phyloP scores from a whole-genome alignment of 306 rosid species.

The Morella rubra region DNA sequence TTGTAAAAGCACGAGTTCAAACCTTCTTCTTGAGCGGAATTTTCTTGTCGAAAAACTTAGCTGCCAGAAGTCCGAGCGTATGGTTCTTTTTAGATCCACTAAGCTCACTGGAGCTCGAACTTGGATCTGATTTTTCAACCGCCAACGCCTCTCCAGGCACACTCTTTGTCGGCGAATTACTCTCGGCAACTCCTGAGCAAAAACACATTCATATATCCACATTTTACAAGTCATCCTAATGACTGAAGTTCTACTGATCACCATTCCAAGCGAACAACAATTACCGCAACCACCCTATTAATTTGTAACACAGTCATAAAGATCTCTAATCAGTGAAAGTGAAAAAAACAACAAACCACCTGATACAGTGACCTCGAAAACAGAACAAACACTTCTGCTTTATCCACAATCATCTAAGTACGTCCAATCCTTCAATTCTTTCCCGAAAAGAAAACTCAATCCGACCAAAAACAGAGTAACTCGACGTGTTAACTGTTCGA shows the following conservation, averaged over 20 bases:
- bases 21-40: constrained; percentile 76
- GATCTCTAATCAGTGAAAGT: neutral
- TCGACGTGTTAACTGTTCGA: neutral
- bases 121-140: constrained; percentile 17
- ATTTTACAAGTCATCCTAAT: neutral
- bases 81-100: constrained; percentile 17
- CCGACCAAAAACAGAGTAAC: neutral
- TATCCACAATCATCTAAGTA: too few species aligned
- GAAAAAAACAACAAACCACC: neutral
- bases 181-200: constrained; percentile 44
- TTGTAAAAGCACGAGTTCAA: neutral
- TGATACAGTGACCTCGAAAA: neutral
- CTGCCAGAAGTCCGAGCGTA: constrained; percentile 24
- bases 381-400: too few species aligned
- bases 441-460: neutral
- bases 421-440: too few species aligned
- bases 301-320: neutral
- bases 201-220: constrained; percentile 26
- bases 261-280: neutral
- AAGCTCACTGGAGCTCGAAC: constrained; percentile 28
- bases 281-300: neutral
- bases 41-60: constrained; percentile 59
- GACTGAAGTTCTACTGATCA: neutral
- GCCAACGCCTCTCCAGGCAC: constrained; percentile 17
- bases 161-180: constrained; percentile 28